These are phyloP conservation scores for Colletotrichum scovillei DNA, from an alignment of 2,329 filamentous ascomycete genomes.

Conservation along the genomic window DNA sequence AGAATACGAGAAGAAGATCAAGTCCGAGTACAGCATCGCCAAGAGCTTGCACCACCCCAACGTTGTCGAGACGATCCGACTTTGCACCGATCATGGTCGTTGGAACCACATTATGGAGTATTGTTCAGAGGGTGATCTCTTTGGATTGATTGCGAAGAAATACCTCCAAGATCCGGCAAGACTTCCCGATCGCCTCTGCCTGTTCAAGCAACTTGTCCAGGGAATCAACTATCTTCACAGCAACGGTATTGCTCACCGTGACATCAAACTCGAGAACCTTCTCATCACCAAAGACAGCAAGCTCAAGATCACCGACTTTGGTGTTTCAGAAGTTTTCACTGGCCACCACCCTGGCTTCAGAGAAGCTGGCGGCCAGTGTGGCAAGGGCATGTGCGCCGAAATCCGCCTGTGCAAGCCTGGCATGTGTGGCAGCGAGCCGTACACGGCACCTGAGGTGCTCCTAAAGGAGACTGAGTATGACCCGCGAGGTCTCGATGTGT, in stretches of 20 bases:
- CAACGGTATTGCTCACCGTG: constrained; percentile 88
- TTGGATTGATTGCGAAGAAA: constrained; percentile 76
- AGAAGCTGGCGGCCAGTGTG: constrained; percentile 78
- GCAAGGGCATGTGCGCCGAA: constrained; percentile 73
- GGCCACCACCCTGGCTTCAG: constrained; percentile 84
- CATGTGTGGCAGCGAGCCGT: constrained; percentile 86
- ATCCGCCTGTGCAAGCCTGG: constrained; percentile 80
- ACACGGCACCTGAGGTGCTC: constrained; percentile 88
- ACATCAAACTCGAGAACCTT: constrained; percentile 91
- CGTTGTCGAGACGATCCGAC: constrained; percentile 81
- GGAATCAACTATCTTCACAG: constrained; percentile 85
- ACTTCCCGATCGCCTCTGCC: constrained; percentile 77
- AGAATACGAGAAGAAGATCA: constrained; percentile 90
- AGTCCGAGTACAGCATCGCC: constrained; percentile 89
- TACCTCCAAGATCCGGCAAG: constrained; percentile 75
- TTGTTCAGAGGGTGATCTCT: constrained; percentile 85
- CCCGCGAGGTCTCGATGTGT: constrained; percentile 84
- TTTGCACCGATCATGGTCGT: constrained; percentile 79
- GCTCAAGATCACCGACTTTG: constrained; percentile 93
- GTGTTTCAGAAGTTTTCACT: constrained; percentile 86
- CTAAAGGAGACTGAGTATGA: constrained; percentile 75
- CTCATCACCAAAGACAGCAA: constrained; percentile 83
- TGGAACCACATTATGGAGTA: constrained; percentile 97
- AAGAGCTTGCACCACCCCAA: constrained; percentile 89
- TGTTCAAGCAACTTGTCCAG: constrained; percentile 90